These are phyloP conservation scores for Tetracladium marchalianum DNA, from an alignment of 495 filamentous ascomycete species.

Conservation along the genomic window DNA sequence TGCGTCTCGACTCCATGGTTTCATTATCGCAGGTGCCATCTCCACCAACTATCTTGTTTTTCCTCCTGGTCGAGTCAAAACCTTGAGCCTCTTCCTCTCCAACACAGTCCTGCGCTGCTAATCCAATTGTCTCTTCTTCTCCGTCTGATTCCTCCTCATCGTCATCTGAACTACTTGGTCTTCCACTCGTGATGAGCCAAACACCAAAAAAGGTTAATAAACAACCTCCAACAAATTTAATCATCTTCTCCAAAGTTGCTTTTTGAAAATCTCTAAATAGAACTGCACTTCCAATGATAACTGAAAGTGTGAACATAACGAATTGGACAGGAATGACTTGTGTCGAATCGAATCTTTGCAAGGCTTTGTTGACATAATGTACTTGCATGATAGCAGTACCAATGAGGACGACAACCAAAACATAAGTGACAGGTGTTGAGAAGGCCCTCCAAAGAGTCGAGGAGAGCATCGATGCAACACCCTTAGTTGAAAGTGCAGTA, in stretches of 20 bases:
- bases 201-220: conserved; percentile 86
- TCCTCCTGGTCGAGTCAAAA: background rate
- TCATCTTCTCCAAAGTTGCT: conserved; percentile 53
- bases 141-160: conserved; percentile 41
- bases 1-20: conserved; percentile 7
- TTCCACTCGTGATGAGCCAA: conserved; percentile 77
- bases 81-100: background rate
- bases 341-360: conserved; percentile 92
- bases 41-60: background rate
- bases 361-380: conserved; percentile 86
- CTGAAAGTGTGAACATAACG: conserved; percentile 88
- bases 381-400: conserved; percentile 89
- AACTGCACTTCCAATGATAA: conserved; percentile 88
- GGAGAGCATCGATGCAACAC: conserved; percentile 87
- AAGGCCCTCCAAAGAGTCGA: conserved; percentile 78
- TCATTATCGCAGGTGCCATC: conserved; percentile 7
- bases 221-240: conserved; percentile 85
- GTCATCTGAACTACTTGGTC: conserved; percentile 33
- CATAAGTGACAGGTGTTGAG: conserved; percentile 85
- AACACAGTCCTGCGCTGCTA: conserved; percentile 22
- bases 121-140: conserved; percentile 36
- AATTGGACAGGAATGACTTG: conserved; percentile 97
- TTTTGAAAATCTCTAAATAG: conserved; percentile 91
- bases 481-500: conserved; percentile 91
- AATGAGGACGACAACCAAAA: conserved; percentile 64